Evolutionary conservation across 495 filamentous ascomycete genomes (phyloP), one percentile per base, ranked within the genome.

Genomic region (Apiosordaria backusii): DNA sequence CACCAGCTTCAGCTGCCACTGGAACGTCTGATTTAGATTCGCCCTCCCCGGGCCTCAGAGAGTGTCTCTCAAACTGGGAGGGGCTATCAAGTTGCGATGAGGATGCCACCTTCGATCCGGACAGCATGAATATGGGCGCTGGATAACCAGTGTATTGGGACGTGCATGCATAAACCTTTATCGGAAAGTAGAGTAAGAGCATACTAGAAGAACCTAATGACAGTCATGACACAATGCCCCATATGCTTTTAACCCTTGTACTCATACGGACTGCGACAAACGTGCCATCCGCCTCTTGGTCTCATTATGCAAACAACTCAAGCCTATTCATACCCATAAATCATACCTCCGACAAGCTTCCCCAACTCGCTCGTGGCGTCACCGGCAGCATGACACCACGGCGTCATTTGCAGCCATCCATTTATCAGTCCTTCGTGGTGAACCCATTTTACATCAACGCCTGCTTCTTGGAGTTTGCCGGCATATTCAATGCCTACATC

Each of bases 401-500:
- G 69, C 26, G 72, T 71, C 76, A 78, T 76, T 62, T 78, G 76
- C 26, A 79, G 61, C 60, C 72, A 78, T 1, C 77, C 78, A 65
- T 79, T 70, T 0, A 68, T 70, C 21, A 79, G 60, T 4, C 64
- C 61, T 19, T 68, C 72, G 35, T 75, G 72, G 60, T 79, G 77
- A 18, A 61, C 50, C 77, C 77, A 80, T 1, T 19, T 52, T 15
- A 75, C 71, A 50, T 53, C 21, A 25, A 75, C 74, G 1, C 75
- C 74, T 2, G 72, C 76, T 13, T 76, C 55, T 19, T 70, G 13
- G 54, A 79, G 61, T 71, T 79, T 79, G 21, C 60, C 66, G 52
- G 77, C 78, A 55, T 73, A 77, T 50, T 76, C 75, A 26, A 76
- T 71, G 1, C 75, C 76, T 19, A 75, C 78, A 22, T 79, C 76